A percentile compares a stretch with the other conserved stretches of the same genome.
Conservation (phyloP, 2,329 filamentous ascomycete genomes). For the Hymenotorrendiella dingleyae region DNA sequence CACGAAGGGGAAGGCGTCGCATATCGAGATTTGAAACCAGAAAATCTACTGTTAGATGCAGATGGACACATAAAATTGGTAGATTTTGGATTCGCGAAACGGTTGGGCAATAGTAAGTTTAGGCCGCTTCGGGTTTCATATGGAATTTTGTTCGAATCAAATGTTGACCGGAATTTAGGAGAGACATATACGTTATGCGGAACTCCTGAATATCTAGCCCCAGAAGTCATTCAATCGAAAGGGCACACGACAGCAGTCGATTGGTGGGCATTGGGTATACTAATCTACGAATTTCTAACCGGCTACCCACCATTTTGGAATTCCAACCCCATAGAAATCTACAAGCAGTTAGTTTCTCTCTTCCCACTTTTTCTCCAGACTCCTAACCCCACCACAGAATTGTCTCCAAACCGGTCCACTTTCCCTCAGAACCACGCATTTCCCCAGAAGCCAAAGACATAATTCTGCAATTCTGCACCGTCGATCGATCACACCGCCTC, state of each 20-base stretch:
- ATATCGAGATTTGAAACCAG: constrained; percentile 76
- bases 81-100: constrained; percentile 81
- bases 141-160: background rate
- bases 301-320: constrained; percentile 86
- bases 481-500: constrained; percentile 70
- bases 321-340: constrained; percentile 80
- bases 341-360: constrained; percentile 58
- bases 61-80: constrained; percentile 78
- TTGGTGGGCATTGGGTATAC: constrained; percentile 82
- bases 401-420: constrained; percentile 32
- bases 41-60: constrained; percentile 73
- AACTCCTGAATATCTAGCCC: constrained; percentile 77
- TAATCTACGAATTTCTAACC: constrained; percentile 80
- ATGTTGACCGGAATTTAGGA: constrained; percentile 31
- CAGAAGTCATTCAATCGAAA: constrained; percentile 79
- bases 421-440: constrained; percentile 51
- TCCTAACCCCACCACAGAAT: constrained; percentile 39
- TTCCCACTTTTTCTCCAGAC: constrained; percentile 14
- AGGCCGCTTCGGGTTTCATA: background rate
- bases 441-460: constrained; percentile 67
- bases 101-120: constrained; percentile 53
- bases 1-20: constrained; percentile 75
- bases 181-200: constrained; percentile 82
- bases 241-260: constrained; percentile 72
- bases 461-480: constrained; percentile 69